Evolutionary conservation across 495 filamentous ascomycete species (phyloP), one percentile per base, ranked within the genome.

Genomic region (Penicillium lagena): DNA sequence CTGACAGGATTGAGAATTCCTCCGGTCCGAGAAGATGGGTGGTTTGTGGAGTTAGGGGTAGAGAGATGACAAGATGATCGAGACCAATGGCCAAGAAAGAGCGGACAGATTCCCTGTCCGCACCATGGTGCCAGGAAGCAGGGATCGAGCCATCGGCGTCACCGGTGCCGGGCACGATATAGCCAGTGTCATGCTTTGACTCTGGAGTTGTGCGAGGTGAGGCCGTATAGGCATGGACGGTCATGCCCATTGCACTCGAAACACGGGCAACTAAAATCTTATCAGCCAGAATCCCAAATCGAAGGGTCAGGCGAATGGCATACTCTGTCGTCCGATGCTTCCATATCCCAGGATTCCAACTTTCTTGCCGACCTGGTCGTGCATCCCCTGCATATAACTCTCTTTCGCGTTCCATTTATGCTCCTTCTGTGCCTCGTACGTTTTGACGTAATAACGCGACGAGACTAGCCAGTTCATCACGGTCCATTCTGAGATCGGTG

Each of bases 331-430:
- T 1, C 88, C 88, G 46, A 96, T 95, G 52, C 80, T 81, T 22
- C 90, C 87, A 60, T 94, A 94, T 6, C 89, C 89, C 5, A 95
- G 71, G 32, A 94, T 85, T 9, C 88, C 87, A 17, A 87, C 74
- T 7, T 68, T 69, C 47, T 76, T 71, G 4, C 75, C 74, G 0
- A 75, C 77, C 12, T 76, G 67, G 48, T 84, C 79, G 34, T 62
- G 54, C 9, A 74, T 50, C 0, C 45, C 51, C 0, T 46, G 29
- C 27, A 63, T 45, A 15, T 58, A 63, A 0, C 30, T 35, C 0
- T 37, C 9, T 2, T 42, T 29, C n/a, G 43, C 32, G 3, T 49
- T 56, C 75, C 75, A 78, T 7, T 52, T 9, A 32, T 68, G 71
- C 12, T 60, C 54, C 17, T 60, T 63, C 45, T 78, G 75, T 42